Conservation (phyloP, 2,329 filamentous ascomycete species). For the Tetracladium maxilliforme region DNA sequence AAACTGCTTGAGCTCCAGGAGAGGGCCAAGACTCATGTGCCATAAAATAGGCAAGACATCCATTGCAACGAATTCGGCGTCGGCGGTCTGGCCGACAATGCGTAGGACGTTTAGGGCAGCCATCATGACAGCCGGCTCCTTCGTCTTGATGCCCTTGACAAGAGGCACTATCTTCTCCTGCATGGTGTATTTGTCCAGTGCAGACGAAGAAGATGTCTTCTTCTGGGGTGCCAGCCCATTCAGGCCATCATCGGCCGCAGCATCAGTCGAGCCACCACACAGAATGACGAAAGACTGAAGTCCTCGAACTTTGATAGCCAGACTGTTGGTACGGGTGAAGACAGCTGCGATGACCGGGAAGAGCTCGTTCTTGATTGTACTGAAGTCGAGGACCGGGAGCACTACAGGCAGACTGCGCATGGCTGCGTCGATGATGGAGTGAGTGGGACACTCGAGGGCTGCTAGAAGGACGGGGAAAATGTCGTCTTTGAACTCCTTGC, state of each 20-base stretch:
- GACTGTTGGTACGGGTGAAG: slow-evolving; percentile 83
- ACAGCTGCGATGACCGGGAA: slow-evolving; percentile 85
- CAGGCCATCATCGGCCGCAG: slow-evolving; percentile 51
- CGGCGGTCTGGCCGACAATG: slow-evolving; percentile 68
- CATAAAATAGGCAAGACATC: slow-evolving; percentile 84
- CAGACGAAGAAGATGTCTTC: slow-evolving; percentile 54
- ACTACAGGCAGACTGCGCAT: slow-evolving; percentile 65
- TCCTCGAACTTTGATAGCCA: slow-evolving; percentile 88
- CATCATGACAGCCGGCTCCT: slow-evolving; percentile 96
- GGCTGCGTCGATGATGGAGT: slow-evolving; percentile 75
- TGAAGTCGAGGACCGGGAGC: slow-evolving; percentile 85
- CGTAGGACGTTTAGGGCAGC: slow-evolving; percentile 73
- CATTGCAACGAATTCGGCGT: slow-evolving; percentile 82
- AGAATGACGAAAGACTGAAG: slow-evolving; percentile 82
- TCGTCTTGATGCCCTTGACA: slow-evolving; percentile 88
- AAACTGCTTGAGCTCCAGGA: slow-evolving; percentile 80
- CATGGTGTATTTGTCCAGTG: slow-evolving; percentile 93
- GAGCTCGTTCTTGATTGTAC: slow-evolving; percentile 90
- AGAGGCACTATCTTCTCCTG: slow-evolving; percentile 93
- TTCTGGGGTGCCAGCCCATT: slow-evolving; percentile 49
- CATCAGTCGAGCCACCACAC: slow-evolving; percentile 53
- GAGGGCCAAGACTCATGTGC: slow-evolving; percentile 79
- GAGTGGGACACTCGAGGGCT: slow-evolving; percentile 78
- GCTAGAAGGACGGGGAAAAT: slow-evolving; percentile 75
- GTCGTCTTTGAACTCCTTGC: slow-evolving; percentile 91